These are phyloP conservation scores for Lactarius hengduanensis DNA, from an alignment of 768 basidiomycete genomes.

Conservation along the genomic window DNA sequence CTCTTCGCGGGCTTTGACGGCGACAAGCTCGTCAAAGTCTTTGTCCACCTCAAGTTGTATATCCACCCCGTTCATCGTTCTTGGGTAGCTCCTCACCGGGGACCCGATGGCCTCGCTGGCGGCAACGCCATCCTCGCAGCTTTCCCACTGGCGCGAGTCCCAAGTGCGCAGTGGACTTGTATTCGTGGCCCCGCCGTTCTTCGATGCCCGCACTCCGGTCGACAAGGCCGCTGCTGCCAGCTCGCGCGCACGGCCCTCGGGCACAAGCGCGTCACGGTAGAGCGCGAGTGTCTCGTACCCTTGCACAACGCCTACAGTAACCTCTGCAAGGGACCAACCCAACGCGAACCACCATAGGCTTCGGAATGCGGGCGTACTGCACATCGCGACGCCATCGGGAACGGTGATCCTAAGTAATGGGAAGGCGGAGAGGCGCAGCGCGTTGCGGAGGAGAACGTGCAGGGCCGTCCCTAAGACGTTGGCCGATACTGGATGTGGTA, in stretches of 20 bases:
- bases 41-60: constrained; percentile 50
- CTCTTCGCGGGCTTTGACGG: constrained; percentile 66
- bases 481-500: constrained; percentile 37
- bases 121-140: constrained; percentile 7
- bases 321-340: constrained; percentile 73
- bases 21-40: constrained; percentile 64
- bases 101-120: not conserved
- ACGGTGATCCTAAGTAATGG: constrained; percentile 53
- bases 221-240: constrained; percentile 36
- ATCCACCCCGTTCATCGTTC: constrained; percentile 29
- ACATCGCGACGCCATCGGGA: constrained; percentile 48
- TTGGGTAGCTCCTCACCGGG: not conserved
- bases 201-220: constrained; percentile 18
- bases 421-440: constrained; percentile 54
- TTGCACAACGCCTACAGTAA: constrained; percentile 60
- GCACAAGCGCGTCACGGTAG: constrained; percentile 68
- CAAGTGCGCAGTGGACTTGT: constrained; percentile 5
- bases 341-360: constrained; percentile 78
- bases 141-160: constrained; percentile 21
- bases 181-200: constrained; percentile 25
- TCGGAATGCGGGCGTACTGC: constrained; percentile 56
- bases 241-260: constrained; percentile 42
- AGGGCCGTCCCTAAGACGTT: constrained; percentile 42
- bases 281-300: constrained; percentile 66
- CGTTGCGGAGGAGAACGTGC: constrained; percentile 51